A percentile compares a stretch with the other conserved stretches of the same genome.
Evolutionary conservation across 768 basidiomycete genomes (phyloP).

Genomic region (Butyriboletus loyo): DNA sequence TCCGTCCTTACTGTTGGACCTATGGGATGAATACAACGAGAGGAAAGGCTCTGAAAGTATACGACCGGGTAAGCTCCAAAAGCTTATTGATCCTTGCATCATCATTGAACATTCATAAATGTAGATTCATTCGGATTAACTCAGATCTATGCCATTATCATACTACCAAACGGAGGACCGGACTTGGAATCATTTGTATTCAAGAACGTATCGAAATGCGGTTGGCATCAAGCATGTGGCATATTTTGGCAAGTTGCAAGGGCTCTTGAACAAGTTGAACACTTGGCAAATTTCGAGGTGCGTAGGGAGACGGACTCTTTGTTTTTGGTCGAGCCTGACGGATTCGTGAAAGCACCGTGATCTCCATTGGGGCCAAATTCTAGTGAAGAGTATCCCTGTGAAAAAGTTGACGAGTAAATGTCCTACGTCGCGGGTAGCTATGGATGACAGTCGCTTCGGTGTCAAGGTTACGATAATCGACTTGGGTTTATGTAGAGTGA

Average conservation of each 20-base stretch:
- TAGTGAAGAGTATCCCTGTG: slow-evolving; percentile 59
- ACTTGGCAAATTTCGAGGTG: slow-evolving; percentile 84
- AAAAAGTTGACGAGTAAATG: slow-evolving; percentile 34
- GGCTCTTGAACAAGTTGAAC: slow-evolving; percentile 76
- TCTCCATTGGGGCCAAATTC: slow-evolving; percentile 96
- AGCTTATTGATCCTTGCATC: background rate
- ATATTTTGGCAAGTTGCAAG: slow-evolving; percentile 89
- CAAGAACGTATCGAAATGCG: slow-evolving; percentile 47
- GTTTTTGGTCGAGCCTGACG: background rate
- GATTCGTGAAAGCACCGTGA: slow-evolving; percentile 77
- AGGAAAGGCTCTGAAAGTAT: slow-evolving; percentile 79
- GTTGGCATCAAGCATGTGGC: slow-evolving; percentile 85
- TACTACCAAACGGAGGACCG: slow-evolving; percentile 84
- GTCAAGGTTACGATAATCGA: slow-evolving; percentile 88
- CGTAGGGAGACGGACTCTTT: slow-evolving; percentile 15
- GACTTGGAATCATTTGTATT: slow-evolving; percentile 89
- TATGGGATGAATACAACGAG: slow-evolving; percentile 85
- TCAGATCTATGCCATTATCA: slow-evolving; percentile 87
- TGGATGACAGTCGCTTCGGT: slow-evolving; percentile 69
- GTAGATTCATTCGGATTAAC: slow-evolving; percentile 70
- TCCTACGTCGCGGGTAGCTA: slow-evolving; percentile 37
- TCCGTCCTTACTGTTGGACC: slow-evolving; percentile 67
- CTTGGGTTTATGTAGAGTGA: slow-evolving; percentile 87
- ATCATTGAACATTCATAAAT: slow-evolving; percentile 6
- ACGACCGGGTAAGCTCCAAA: slow-evolving; percentile 63